Base-by-base conservation (phyloP, 2,329 filamentous ascomycete species). In the Aspergillus candidus region DNA sequence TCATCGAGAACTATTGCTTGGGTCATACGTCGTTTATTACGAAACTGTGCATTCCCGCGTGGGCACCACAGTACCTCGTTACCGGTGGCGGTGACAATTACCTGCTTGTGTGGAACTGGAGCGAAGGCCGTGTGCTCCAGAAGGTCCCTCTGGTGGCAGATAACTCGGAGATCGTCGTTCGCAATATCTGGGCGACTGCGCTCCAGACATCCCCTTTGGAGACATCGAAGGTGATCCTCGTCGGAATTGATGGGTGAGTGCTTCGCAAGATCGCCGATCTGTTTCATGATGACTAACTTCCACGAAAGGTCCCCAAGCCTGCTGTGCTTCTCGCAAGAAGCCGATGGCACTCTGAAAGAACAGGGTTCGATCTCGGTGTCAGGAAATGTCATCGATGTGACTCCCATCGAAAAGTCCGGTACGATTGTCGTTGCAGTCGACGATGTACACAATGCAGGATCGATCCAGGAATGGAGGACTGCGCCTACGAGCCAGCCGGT, bases 1-100 rank as follows among this genome's bases (percentile, higher is more conserved):
- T 97, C 48, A 94, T 96, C 51, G 89, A 97, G 66, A 76, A 76
- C 0, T 97, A 86, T 66, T 97, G 91, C 61, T 77, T 96, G 3
- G 91, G 89, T 4, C 93, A 98, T 67, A 81, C 76, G 41, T 80
- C 90, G 32, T 97, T 97, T 63, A 75, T 98, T 52, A 88, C 77
- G 69, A 82, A 80, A 46, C 71, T 98, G 35, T 84, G 83, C 57
- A 69, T 91, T 13, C 81, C 83, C 0, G 61, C 62, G 0, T 69
- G 66, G 41, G 68, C 72, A 17, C 73, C 74, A 3, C 74, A 81
- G n/a, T 54, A 84, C 1, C 75, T 98, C 27, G 69, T 97, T 29
- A 94, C 89, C 5, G 93, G 88, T 8, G 91, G 91, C 38, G 93
- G 91, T 4, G 91, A 97, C 56, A 74, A 83, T 46, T 77, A 83